Evolutionary conservation across 2,329 filamentous ascomycete species (phyloP).

Genomic region (Pseudocercospora cruenta): DNA sequence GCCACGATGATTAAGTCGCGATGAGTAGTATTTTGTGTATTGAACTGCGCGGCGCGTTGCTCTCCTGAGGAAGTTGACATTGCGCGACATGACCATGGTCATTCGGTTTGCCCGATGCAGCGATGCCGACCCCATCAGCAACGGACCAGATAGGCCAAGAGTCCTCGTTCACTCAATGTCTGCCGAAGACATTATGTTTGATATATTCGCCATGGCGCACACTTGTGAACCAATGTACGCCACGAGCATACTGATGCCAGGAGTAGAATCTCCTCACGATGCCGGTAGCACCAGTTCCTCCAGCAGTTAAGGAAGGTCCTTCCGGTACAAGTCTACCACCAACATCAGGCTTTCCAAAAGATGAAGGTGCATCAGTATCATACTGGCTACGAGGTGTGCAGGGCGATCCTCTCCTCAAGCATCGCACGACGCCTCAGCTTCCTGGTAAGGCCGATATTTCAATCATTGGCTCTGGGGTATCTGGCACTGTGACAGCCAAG

Average conservation of each 20-base stretch:
- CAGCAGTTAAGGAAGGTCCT: neutral
- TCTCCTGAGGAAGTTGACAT: neutral
- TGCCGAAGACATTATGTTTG: too few relatives aligned
- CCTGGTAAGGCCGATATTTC: slow-evolving; percentile 31
- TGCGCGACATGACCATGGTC: too few relatives aligned
- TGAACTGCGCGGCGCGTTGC: too few relatives aligned
- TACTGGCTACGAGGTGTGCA: neutral
- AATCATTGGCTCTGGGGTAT: slow-evolving; percentile 32
- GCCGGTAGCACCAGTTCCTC: neutral
- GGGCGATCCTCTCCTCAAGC: slow-evolving; percentile 40
- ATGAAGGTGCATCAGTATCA: neutral
- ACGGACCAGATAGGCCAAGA: too few relatives aligned
- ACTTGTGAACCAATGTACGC: too few relatives aligned
- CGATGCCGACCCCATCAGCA: neutral
- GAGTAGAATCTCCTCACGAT: neutral
- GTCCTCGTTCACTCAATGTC: too few relatives aligned
- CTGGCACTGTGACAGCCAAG: neutral
- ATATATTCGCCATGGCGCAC: too few relatives aligned
- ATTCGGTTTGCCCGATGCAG: neutral
- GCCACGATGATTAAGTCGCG: neutral
- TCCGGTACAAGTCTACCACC: neutral
- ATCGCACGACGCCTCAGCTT: slow-evolving; percentile 65
- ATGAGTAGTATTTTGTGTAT: neutral
- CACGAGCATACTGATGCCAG: too few relatives aligned
- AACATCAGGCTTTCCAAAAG: neutral